phyloP scores from a whole-genome alignment of 352 stramenopile genomes.

The Phytophthora citrophthora region DNA sequence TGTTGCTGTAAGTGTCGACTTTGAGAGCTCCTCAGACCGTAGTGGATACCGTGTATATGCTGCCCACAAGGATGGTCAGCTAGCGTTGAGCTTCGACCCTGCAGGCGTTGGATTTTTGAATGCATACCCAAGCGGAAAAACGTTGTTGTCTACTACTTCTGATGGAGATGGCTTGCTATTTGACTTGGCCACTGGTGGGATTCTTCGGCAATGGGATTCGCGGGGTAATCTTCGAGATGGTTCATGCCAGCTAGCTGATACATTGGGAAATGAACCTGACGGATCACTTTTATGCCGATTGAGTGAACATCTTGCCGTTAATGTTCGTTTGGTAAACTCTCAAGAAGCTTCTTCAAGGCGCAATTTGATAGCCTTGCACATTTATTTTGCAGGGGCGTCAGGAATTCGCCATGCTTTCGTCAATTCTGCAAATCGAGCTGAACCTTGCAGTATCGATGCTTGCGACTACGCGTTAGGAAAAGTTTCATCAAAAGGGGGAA shows the following conservation, averaged over 20 bases:
- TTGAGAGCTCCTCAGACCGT: constrained; percentile 36
- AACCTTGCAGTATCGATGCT: constrained; percentile 9
- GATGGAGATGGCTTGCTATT: constrained; percentile 67
- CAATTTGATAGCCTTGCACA: constrained; percentile 45
- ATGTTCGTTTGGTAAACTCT: constrained; percentile 30
- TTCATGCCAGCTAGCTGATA: constrained; percentile 32
- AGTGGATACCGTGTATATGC: constrained; percentile 74
- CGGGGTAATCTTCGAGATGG: constrained; percentile 53
- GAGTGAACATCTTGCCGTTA: constrained; percentile 56
- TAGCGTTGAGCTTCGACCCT: constrained; percentile 74
- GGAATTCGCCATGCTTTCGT: constrained; percentile 54
- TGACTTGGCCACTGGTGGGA: constrained; percentile 45
- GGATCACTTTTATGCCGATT: constrained; percentile 55
- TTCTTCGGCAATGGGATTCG: constrained; percentile 64
- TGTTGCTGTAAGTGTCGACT: constrained; percentile 75
- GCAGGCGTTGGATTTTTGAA: constrained; percentile 79
- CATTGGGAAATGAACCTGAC: constrained; percentile 45
- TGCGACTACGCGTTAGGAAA: constrained; percentile 59
- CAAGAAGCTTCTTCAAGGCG: neutral
- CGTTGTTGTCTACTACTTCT: constrained; percentile 76
- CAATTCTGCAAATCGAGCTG: constrained; percentile 53
- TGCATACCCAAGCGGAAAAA: constrained; percentile 75
- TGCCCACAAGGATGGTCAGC: constrained; percentile 67
- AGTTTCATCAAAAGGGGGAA: constrained; percentile 6
- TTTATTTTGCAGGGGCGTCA: constrained; percentile 51